Base-by-base conservation (phyloP, 2,329 filamentous ascomycete genomes). In the Westerdykella aurantiaca region DNA sequence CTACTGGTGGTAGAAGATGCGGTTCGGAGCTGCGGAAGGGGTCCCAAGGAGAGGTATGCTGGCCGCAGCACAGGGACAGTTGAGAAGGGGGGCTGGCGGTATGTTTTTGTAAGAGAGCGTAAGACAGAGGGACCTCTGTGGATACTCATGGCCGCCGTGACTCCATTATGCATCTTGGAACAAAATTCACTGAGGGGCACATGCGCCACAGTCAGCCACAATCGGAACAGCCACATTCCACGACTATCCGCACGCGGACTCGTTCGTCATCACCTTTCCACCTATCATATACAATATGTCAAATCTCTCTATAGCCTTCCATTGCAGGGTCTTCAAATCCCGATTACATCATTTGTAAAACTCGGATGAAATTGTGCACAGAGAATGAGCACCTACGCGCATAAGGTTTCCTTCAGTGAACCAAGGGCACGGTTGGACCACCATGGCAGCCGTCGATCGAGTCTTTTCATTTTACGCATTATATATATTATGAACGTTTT, bases 111-210 rank as follows among this genome's bases (percentile, higher is more conserved):
- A 35, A 56, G 41, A 35, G 48, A 44, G 42, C 51, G 55, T 43
- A 41, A n/a, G 31, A 55, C 43, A 48, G 53, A 43, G 42, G 51
- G 44, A 34, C 50, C 43, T 42, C 31, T 45, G 49, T 43, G 55
- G 39, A 57, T 47, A 46, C 49, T 53, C 58, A 60, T 60, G 31
- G 42, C 53, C 50, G 56, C 25, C 56, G 53, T 61, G 62, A 64
- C 55, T 61, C 58, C 18, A 6, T 45, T 59, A 44, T 46, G 45
- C 37, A 33, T 22, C 34, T 40, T 18, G 17, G 7, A 35, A 5
- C 46, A 53, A 52, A 54, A 47, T 52, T 58, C 51, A 55, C 41
- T 43, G 53, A 52, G 55, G 60, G 54, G 56, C 50, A 49, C 39
- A 9, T 34, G 29, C 29, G 39, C 39, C 39, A 42, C 39, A 42